These are phyloP conservation scores for Xylaria acuta DNA, from an alignment of 495 filamentous ascomycete genomes.

Conservation along the genomic window DNA sequence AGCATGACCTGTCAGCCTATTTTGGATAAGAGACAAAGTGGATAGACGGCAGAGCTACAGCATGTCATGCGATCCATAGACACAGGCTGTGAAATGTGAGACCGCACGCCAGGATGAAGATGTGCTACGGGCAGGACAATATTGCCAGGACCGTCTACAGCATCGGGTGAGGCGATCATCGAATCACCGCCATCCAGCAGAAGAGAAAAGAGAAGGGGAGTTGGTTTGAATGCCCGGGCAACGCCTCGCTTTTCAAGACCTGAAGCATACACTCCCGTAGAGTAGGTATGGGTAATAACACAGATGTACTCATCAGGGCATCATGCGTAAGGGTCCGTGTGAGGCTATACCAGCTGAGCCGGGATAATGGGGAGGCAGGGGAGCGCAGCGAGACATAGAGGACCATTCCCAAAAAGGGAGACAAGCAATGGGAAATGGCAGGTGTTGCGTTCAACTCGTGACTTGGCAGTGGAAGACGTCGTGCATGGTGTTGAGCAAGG, in stretches of 20 bases:
- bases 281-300: slow-evolving; percentile 1
- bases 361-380: slow-evolving; percentile 10
- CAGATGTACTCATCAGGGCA: slow-evolving; percentile 29
- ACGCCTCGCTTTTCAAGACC: slow-evolving; percentile 24
- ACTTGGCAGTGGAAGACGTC: slow-evolving; percentile 38
- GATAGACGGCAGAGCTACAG: slow-evolving; percentile 35
- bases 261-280: slow-evolving; percentile 6
- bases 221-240: slow-evolving; percentile 23
- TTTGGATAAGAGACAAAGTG: neutral
- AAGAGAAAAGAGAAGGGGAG: neutral
- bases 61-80: slow-evolving; percentile 21
- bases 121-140: neutral
- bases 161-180: neutral
- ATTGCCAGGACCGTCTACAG: neutral
- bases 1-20: slow-evolving; percentile 20
- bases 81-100: neutral
- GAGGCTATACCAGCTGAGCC: slow-evolving; percentile 28
- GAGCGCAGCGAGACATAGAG: slow-evolving; percentile 16
- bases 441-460: slow-evolving; percentile 12
- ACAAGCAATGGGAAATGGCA: slow-evolving; percentile 18
- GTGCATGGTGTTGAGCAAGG: slow-evolving; percentile 36
- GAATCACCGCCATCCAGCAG: neutral
- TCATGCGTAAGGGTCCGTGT: slow-evolving; percentile 23
- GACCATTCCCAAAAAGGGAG: slow-evolving; percentile 14
- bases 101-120: neutral